phyloP scores from a whole-genome alignment of 139 green algal species.

The Chlamydomonas schloesseri region DNA sequence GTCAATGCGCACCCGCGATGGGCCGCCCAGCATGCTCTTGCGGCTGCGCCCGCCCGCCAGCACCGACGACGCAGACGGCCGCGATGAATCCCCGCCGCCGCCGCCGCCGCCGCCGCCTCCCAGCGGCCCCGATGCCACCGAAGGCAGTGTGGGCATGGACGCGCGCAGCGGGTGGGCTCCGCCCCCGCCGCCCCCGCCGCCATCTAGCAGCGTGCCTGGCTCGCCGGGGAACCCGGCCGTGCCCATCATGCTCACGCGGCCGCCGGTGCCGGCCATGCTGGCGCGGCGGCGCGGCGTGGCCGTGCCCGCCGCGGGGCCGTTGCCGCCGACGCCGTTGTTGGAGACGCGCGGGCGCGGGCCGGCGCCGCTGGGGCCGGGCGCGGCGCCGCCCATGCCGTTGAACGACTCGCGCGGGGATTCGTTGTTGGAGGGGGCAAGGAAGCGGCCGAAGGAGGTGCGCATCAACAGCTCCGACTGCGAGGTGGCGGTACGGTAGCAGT shows the following conservation, averaged over 20 bases:
- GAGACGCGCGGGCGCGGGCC: not conserved
- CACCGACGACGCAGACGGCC: too few species aligned
- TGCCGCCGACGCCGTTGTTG: not conserved
- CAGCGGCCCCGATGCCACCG: too few species aligned
- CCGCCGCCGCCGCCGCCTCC: too few species aligned
- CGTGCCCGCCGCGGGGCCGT: too few species aligned
- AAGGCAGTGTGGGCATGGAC: too few species aligned
- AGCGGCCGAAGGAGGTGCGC: conserved; percentile 24
- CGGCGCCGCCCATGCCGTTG: not conserved
- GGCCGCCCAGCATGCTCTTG: not conserved
- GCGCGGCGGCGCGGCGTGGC: too few species aligned
- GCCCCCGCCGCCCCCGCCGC: too few species aligned
- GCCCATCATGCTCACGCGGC: too few species aligned
- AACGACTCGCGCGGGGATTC: not conserved
- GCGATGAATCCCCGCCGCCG: not conserved
- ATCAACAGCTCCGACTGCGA: conserved; percentile 24
- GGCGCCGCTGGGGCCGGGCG: not conserved
- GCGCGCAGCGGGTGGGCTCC: too few species aligned
- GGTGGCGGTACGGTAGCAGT: not conserved
- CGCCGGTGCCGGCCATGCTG: too few species aligned
- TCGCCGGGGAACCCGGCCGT: too few species aligned
- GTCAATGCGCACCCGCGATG: not conserved
- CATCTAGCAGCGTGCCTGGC: too few species aligned
- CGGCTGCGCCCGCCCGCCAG: not conserved
- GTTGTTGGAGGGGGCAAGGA: not conserved